Conservation (phyloP, 306 rosid genomes). For the Pterocarpus santalinus region DNA sequence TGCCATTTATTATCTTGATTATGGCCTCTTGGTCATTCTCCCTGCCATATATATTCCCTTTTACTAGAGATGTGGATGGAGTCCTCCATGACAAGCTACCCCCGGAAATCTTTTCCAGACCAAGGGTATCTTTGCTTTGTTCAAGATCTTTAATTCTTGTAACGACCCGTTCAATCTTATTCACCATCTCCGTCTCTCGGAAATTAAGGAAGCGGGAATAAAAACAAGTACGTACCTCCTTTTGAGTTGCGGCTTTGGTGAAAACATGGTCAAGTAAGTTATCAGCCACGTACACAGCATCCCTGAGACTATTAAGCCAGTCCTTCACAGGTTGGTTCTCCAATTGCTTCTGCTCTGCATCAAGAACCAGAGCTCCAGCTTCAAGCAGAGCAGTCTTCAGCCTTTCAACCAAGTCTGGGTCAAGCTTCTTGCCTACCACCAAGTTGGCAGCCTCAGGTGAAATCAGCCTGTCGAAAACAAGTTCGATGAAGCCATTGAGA, state of each 20-base stretch:
- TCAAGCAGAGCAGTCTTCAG: neutral
- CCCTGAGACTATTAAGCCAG: neutral
- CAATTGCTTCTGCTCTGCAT: neutral
- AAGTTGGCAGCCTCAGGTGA: neutral
- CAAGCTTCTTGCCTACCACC: neutral
- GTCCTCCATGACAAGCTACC: neutral
- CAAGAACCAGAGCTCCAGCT: neutral
- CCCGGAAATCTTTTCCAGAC: neutral
- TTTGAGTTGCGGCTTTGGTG: neutral
- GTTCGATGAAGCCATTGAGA: neutral
- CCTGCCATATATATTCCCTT: conserved; percentile 11
- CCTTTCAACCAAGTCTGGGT: neutral
- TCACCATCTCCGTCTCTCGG: neutral
- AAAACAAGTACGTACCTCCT: neutral
- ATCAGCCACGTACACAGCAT: neutral
- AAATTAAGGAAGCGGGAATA: neutral
- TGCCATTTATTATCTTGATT: neutral
- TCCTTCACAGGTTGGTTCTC: neutral
- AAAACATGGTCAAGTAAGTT: conserved; percentile 42
- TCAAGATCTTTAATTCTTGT: neutral
- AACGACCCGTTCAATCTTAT: neutral
- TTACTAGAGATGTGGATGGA: neutral
- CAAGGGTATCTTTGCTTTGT: neutral
- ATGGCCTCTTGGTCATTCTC: neutral
- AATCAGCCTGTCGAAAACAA: neutral